Evolutionary conservation across 2,329 filamentous ascomycete genomes (phyloP), one percentile per base, ranked within the genome.

Genomic region (Tolypocladium inflatum): DNA sequence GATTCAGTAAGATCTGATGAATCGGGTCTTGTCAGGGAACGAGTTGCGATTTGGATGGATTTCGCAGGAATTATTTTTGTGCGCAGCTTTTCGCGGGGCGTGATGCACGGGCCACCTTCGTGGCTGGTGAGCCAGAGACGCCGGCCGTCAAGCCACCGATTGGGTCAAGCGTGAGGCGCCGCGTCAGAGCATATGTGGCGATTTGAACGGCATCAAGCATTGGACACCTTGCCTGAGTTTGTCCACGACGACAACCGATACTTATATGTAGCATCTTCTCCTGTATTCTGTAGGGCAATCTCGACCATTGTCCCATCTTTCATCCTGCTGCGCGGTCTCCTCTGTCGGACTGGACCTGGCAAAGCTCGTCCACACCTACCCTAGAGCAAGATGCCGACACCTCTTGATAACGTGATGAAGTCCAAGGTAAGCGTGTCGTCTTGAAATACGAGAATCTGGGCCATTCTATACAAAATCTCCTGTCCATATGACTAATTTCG

Each of bases 391-490:
- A 89, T 89, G 87, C 85, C 86, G 55, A 91, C 87, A 59, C 79
- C 80, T 37, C 71, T 91, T 3, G 88, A 91, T 68, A 82, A 79
- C 70, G 85, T 82, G 11, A 75, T 90, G 74, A 86, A 80, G 65
- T 90, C 87, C 57, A 87, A 86, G 77, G 87, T 88, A 74, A 13
- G 19, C 19, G 4, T 13, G 8, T 8, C 15, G 23, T 2, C 15
- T 19, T 30, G 17, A n/a, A 51, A 33, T 30, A n/a, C 4, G 13
- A 7, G 17, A 56, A 37, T n/a, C 21, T 2, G 21, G 30, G 1
- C 21, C n/a, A 51, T 52, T 6, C 17, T n/a, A 15, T 10, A 7
- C 10, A 21, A 21, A 7, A 21, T 35, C 10, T 13, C 17, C 2
- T 4, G 4, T 21, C 2, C 7, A 7, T 21, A 19, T 15, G 48